Conservation (phyloP, 257 asterid species). For the Eustoma russellianum region DNA sequence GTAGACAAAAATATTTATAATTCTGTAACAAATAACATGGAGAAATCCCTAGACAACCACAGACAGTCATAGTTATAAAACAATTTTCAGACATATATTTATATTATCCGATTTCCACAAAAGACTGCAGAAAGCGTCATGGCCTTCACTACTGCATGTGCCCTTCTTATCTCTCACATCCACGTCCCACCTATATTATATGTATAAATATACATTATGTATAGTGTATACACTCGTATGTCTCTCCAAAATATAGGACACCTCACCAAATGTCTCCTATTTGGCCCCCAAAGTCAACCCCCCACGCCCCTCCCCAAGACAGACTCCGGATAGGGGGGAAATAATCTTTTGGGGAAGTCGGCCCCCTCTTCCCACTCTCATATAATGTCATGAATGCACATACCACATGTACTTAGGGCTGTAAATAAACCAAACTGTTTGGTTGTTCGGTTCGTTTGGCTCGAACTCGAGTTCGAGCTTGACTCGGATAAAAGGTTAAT, state of each 20-base stretch:
- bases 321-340: no score
- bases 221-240: no score
- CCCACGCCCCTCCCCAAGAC: background rate
- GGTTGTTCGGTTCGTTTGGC: no score
- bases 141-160: no score
- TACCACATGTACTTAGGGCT: conserved; percentile 72
- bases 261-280: background rate
- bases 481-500: no score
- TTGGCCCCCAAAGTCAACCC: background rate
- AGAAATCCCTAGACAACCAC: conserved; percentile 80
- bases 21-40: conserved; percentile 58
- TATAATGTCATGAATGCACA: conserved; percentile 19
- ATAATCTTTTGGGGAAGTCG: no score
- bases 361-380: no score
- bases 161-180: conserved; percentile 58
- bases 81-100: conserved; percentile 8
- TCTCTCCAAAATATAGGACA: no score
- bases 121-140: conserved; percentile 25
- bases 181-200: conserved; percentile 12
- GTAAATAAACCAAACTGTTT: no score
- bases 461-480: no score
- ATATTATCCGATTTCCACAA: conserved; percentile 26
- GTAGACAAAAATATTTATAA: conserved; percentile 47
- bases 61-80: conserved; percentile 27
- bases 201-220: no score